A percentile compares a stretch with the other conserved stretches of the same genome.
These are phyloP conservation scores for Cydonia oblonga DNA, from an alignment of 331 rosid species.

Conservation along the genomic window DNA sequence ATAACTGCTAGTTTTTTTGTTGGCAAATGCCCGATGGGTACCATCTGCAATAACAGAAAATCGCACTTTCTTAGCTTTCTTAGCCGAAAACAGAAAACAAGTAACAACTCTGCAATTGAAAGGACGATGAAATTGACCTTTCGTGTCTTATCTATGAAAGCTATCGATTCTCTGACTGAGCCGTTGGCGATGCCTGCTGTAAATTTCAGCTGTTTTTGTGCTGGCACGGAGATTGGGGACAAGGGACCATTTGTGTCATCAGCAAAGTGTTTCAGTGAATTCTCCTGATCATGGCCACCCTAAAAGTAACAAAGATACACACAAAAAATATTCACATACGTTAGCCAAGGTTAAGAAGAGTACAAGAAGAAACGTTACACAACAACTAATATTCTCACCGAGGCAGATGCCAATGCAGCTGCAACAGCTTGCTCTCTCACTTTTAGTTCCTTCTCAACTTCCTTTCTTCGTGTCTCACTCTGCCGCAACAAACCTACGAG, in stretches of 20 bases:
- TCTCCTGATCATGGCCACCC: conserved; percentile 39
- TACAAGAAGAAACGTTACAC: neutral
- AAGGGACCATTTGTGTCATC: conserved; percentile 59
- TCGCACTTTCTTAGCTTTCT: conserved; percentile 14
- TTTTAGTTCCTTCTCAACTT: conserved; percentile 88
- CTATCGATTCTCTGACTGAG: conserved; percentile 45
- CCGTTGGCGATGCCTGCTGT: conserved; percentile 85
- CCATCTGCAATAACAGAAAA: conserved; percentile 59
- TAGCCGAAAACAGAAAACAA: conserved; percentile 12
- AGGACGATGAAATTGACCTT: conserved; percentile 35
- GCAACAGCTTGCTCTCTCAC: conserved; percentile 75
- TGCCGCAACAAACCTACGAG: conserved; percentile 88
- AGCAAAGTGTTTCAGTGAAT: conserved; percentile 48
- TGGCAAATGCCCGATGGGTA: conserved; percentile 76
- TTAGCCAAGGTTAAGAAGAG: conserved; percentile 2
- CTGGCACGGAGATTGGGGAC: conserved; percentile 78
- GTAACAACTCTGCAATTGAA: conserved; percentile 7
- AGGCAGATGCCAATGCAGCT: conserved; percentile 56
- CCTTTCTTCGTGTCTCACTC: conserved; percentile 89
- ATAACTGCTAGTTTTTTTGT: conserved; percentile 65
- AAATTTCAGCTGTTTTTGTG: conserved; percentile 77
- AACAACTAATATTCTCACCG: conserved; percentile 39
- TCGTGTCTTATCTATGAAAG: conserved; percentile 60
- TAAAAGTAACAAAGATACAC: conserved; percentile 13
- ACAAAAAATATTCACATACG: neutral